Evolutionary conservation across 2,329 filamentous ascomycete genomes (phyloP), one percentile per base, ranked within the genome.

Genomic region (Curvularia hawaiiensis): DNA sequence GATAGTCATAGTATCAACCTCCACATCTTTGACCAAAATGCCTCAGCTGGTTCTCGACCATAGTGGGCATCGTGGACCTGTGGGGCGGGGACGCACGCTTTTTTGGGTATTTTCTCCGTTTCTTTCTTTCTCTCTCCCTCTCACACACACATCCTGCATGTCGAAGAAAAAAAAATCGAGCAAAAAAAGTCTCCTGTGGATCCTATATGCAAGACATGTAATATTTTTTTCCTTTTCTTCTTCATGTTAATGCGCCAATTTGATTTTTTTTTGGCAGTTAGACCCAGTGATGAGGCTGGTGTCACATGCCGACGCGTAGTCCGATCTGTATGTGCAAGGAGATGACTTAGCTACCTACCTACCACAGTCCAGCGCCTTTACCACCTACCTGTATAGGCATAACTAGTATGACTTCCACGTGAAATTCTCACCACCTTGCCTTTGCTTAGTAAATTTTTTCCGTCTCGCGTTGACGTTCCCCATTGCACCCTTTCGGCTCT

Each of bases 31-130:
- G 3, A 11, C 74, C 73, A 1, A 80, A 80, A 40, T 82, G 79
- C 2, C 85, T 87, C 64, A 87, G 87, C 60, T 85, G 85, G n/a
- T n/a, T 6, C 87, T 86, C 69, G 85, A 88, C 68, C 86, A 88
- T 68, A 84, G 80, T 49, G 86, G 86, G 5, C 81, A 82, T 54
- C 77, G 75, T 45, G 77, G 56, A 30, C 79, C 78, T 59, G 71
- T 72, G 4, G 84, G 81, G 22, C n/a, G n/a, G n/a, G n/a, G n/a
- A n/a, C n/a, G n/a, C n/a, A n/a, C n/a, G n/a, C n/a, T n/a, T n/a
- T n/a, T n/a, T n/a, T n/a, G n/a, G n/a, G n/a, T n/a, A n/a, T n/a
- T n/a, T n/a, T n/a, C n/a, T n/a, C n/a, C n/a, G n/a, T n/a, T n/a
- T n/a, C n/a, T n/a, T n/a, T n/a, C n/a, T n/a, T n/a, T n/a, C n/a